phyloP scores from a whole-genome alignment of 805 yeast species.

The Kregervanrija pseudodelftensis region DNA sequence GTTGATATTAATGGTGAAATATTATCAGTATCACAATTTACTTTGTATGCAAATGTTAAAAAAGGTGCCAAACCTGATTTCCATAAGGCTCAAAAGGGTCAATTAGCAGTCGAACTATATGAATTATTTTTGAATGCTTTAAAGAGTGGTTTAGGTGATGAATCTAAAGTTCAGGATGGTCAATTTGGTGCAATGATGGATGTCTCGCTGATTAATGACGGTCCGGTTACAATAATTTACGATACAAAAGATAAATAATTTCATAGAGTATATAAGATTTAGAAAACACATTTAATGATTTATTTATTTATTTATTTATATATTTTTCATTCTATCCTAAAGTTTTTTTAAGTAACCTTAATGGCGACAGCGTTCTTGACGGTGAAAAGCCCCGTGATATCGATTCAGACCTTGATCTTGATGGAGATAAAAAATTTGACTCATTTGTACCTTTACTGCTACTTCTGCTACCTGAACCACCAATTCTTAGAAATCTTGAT shows the following conservation, averaged over 20 bases:
- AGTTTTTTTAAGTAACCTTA: constrained; percentile 17
- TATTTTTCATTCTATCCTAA: neutral
- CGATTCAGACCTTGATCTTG: constrained; percentile 16
- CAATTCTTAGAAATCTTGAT: constrained; percentile 20
- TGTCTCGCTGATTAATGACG: constrained; percentile 80
- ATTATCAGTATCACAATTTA: constrained; percentile 87
- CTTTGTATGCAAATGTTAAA: constrained; percentile 74
- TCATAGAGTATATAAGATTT: neutral
- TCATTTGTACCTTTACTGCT: constrained; percentile 9
- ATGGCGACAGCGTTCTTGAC: constrained; percentile 26
- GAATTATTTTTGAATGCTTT: constrained; percentile 44
- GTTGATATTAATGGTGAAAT: constrained; percentile 65
- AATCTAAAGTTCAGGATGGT: constrained; percentile 74
- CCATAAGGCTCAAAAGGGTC: constrained; percentile 85
- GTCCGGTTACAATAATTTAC: constrained; percentile 83
- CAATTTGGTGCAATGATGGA: constrained; percentile 98
- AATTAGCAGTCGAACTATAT: constrained; percentile 41
- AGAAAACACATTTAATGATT: neutral
- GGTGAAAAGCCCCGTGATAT: constrained; percentile 19
- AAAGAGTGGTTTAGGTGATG: constrained; percentile 42
- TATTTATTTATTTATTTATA: neutral
- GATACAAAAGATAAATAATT: constrained; percentile 49
- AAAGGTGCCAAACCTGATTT: constrained; percentile 96
- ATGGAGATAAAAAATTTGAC: constrained; percentile 3
- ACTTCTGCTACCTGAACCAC: constrained; percentile 10